Base-by-base conservation (phyloP, 805 yeast species). In the Nakazawaea wyomingensis region DNA sequence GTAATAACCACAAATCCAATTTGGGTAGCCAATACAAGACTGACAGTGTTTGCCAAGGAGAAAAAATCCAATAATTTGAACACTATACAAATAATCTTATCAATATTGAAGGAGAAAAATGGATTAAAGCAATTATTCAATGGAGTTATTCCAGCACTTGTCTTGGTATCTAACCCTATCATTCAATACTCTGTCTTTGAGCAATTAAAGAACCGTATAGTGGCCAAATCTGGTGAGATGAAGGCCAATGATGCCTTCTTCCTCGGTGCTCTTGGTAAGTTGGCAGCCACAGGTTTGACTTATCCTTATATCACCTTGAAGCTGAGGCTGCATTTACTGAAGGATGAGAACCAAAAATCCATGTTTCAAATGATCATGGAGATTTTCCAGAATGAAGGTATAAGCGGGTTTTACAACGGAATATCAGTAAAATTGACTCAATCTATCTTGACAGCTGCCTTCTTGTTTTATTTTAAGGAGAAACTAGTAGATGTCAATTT, bases 1-100 rank as follows among this genome's bases (percentile, higher is more conserved):
- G 85, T 89, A 39, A 66, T 85, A 17, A 72, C 81, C 9, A 81
- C 96, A 10, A 89, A 89, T 60, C 97, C 97, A 19, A 79, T 87
- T 52, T 89, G 97, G 97, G 95, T 89, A 34, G 93, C 95, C 35
- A 89, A 89, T 59, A 89, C 97, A 3, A 74, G 96, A 56, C 79
- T 83, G 76, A 85, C 95, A 53, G 88, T 90, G 14, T 40, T 46
- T 36, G 55, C 26, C 29, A 59, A 50, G 50, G 58, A 59, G 29
- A 53, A 51, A n/a, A n/a, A n/a, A n/a, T n/a, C n/a, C n/a, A 58
- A 68, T 22, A 65, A 66, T 35, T 50, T 46, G 29, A 59, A 74
- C 26, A 78, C 90, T 1, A 50, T 85, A 32, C 64, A 64, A 39
- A 76, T 85, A 6, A 66, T 89, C 37, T 43, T 72, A 38, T 76